These are phyloP conservation scores for Jaapia argillacea DNA, from an alignment of 768 basidiomycete genomes.

Conservation along the genomic window DNA sequence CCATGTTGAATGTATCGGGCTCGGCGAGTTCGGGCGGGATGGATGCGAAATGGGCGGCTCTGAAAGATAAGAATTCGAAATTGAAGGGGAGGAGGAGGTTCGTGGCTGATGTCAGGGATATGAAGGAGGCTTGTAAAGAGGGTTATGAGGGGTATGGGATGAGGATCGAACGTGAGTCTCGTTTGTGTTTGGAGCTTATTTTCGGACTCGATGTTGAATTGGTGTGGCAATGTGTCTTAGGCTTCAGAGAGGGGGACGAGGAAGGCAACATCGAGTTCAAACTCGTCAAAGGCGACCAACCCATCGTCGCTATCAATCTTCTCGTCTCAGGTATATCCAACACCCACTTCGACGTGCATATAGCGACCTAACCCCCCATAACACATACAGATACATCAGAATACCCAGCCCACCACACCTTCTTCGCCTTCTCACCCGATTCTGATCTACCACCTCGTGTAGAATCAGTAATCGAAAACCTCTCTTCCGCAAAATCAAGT, in stretches of 20 bases:
- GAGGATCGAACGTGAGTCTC: conserved; percentile 29
- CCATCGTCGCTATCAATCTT: conserved; percentile 29
- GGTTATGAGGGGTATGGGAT: conserved; percentile 29
- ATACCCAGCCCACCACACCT: conserved; percentile 50
- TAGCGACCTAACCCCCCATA: neutral
- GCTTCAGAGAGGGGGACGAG: conserved; percentile 45
- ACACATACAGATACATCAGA: conserved; percentile 44
- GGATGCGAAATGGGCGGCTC: no score
- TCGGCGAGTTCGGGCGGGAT: no score
- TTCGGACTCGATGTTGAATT: neutral
- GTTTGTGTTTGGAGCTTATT: neutral
- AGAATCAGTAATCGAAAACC: conserved; percentile 30
- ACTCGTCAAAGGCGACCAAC: conserved; percentile 27
- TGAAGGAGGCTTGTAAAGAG: conserved; percentile 25
- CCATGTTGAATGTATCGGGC: no score
- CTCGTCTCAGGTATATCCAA: conserved; percentile 36
- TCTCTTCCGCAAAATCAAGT: conserved; percentile 30
- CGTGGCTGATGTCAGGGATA: conserved; percentile 42
- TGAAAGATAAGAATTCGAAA: neutral
- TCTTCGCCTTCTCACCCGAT: conserved; percentile 46
- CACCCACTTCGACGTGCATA: no score
- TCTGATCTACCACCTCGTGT: conserved; percentile 29
- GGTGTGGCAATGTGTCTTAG: conserved; percentile 20
- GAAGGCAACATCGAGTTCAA: conserved; percentile 52
- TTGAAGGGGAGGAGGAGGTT: conserved; percentile 50